A percentile compares a stretch with the other conserved stretches of the same genome.
Conservation (phyloP, 164 flowering plant genomes). For the Nelumbo lutea region DNA sequence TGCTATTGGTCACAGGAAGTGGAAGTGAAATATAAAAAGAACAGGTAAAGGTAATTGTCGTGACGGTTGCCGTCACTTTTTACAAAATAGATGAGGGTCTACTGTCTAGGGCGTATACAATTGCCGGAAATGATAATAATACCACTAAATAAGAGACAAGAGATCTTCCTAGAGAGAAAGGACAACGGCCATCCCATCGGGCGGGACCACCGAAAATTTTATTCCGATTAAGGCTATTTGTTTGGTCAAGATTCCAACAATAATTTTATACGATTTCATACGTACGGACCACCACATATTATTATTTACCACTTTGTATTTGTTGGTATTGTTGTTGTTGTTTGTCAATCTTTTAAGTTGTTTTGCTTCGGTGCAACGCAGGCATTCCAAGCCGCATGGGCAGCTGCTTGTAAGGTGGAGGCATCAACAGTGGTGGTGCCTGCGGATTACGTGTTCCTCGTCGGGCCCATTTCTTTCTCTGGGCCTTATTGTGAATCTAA, state of each 20-base stretch:
- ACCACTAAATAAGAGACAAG: too few relatives aligned
- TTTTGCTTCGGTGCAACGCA: constrained; percentile 22
- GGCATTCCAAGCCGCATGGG: constrained; percentile 86
- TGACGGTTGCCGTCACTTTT: too few relatives aligned
- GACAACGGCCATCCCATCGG: too few relatives aligned
- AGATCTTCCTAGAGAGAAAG: too few relatives aligned
- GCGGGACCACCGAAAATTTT: constrained; percentile 19
- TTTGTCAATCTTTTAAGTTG: neutral
- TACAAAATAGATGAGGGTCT: too few relatives aligned
- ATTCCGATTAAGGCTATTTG: constrained; percentile 38
- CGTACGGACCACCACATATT: too few relatives aligned
- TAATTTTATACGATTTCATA: constrained; percentile 21
- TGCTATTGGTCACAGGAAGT: too few relatives aligned
- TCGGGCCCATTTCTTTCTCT: constrained; percentile 63
- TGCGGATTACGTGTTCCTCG: constrained; percentile 50
- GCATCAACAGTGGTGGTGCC: constrained; percentile 71
- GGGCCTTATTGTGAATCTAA: constrained; percentile 53
- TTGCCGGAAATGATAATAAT: too few relatives aligned
- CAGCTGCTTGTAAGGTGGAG: constrained; percentile 58
- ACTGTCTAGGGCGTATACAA: too few relatives aligned
- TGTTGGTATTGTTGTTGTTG: neutral
- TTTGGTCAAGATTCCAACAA: constrained; percentile 29
- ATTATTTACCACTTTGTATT: too few relatives aligned
- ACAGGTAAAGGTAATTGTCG: too few relatives aligned
- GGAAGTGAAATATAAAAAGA: too few relatives aligned